phyloP scores from a whole-genome alignment of 768 basidiomycete species.

The Podaxis carcinomalis region DNA sequence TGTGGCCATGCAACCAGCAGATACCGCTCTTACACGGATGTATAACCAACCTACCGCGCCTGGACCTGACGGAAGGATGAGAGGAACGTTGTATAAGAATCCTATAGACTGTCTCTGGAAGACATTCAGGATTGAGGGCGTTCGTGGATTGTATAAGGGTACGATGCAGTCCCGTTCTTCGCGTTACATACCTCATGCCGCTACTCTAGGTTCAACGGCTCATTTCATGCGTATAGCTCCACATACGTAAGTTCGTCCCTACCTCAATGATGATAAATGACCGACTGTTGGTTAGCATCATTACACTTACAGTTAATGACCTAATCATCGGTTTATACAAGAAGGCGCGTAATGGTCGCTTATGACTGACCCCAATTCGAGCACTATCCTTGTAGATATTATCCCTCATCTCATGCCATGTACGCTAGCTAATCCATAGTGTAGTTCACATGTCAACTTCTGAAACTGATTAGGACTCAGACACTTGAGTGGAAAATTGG shows the following conservation, averaged over 20 bases:
- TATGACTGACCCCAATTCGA: conserved; percentile 34
- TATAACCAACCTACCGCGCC: conserved; percentile 89
- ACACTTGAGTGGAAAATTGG: too few species aligned
- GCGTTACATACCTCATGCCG: background rate
- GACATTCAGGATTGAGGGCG: conserved; percentile 86
- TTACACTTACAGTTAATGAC: conserved; percentile 88
- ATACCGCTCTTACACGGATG: conserved; percentile 89
- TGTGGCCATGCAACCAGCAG: conserved; percentile 91
- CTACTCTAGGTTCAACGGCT: conserved; percentile 75
- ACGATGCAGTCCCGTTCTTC: background rate
- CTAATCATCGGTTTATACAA: conserved; percentile 69
- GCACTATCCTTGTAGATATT: background rate
- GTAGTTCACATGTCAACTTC: too few species aligned
- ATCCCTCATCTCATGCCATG: too few species aligned
- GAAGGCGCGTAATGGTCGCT: conserved; percentile 27
- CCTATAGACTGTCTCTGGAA: conserved; percentile 98
- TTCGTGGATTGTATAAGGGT: conserved; percentile 97
- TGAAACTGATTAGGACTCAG: too few species aligned
- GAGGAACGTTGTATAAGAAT: conserved; percentile 81
- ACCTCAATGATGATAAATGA: background rate
- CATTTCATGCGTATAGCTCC: conserved; percentile 92
- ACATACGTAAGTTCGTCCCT: conserved; percentile 60
- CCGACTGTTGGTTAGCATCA: conserved; percentile 48
- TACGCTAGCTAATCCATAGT: too few species aligned
- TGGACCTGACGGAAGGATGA: conserved; percentile 64